Conservation (phyloP, 2,329 filamentous ascomycete species). For the Botrytis byssoidea region DNA sequence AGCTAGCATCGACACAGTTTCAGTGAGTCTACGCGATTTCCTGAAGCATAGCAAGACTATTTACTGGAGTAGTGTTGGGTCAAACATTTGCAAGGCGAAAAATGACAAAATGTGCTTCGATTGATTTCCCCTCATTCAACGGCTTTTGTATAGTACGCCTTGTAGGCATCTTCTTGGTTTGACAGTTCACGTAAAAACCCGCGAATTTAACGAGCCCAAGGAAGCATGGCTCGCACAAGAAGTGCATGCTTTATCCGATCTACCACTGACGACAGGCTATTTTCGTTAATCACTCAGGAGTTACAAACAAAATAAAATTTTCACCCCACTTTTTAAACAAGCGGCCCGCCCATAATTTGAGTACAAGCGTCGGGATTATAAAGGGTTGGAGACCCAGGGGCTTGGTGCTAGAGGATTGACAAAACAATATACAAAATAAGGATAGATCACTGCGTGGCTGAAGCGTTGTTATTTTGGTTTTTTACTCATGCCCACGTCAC, state of each 20-base stretch:
- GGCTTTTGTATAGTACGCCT: too few species aligned
- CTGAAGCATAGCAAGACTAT: neutral
- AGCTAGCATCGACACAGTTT: neutral
- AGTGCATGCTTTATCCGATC: neutral
- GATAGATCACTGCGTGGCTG: neutral
- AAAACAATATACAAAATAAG: neutral
- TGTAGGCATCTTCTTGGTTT: too few species aligned
- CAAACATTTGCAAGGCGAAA: neutral
- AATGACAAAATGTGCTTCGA: neutral
- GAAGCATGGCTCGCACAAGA: neutral
- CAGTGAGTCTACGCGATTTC: neutral
- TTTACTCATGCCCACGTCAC: neutral
- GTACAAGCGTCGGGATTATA: neutral
- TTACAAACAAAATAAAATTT: neutral
- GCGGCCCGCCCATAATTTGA: neutral
- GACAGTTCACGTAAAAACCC: neutral
- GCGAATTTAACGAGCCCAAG: neutral
- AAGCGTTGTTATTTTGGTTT: neutral
- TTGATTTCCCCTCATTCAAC: neutral
- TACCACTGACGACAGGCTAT: neutral
- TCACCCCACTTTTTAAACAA: neutral
- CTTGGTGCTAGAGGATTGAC: neutral
- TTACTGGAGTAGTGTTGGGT: too few species aligned
- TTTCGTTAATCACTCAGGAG: neutral
- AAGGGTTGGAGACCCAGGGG: neutral